These are phyloP conservation scores for Lasiosphaeris hirsuta DNA, from an alignment of 495 filamentous ascomycete genomes.

Conservation along the genomic window DNA sequence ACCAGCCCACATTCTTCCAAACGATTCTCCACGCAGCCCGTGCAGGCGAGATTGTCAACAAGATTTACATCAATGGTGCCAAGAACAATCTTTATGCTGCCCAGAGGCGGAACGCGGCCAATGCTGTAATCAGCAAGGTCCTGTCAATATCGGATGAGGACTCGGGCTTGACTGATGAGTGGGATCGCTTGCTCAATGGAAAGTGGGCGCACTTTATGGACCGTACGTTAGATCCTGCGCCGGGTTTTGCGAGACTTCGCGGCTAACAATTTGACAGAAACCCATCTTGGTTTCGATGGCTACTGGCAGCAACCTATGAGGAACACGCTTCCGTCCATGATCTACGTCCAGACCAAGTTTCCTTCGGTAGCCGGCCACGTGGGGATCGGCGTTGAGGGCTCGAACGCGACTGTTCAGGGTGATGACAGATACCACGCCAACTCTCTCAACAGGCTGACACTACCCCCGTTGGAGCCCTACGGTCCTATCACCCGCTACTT, in stretches of 20 bases:
- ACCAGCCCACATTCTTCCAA: slow-evolving; percentile 63
- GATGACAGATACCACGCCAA: slow-evolving; percentile 63
- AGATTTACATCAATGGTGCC: slow-evolving; percentile 59
- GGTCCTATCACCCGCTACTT: slow-evolving; percentile 59
- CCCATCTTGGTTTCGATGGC: slow-evolving; percentile 50
- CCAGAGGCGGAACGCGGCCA: slow-evolving; percentile 65
- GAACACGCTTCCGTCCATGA: slow-evolving; percentile 59
- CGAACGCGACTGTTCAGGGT: slow-evolving; percentile 62
- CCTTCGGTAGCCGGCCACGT: slow-evolving; percentile 59
- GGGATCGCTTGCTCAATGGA: slow-evolving; percentile 60
- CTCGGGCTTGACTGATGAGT: slow-evolving; percentile 55
- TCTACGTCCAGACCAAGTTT: slow-evolving; percentile 55
- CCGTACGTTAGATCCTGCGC: slow-evolving; percentile 33
- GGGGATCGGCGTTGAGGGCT: slow-evolving; percentile 62
- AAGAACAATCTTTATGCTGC: slow-evolving; percentile 60
- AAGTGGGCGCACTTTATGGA: slow-evolving; percentile 77
- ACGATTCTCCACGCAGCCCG: slow-evolving; percentile 65
- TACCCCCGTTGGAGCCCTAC: slow-evolving; percentile 61
- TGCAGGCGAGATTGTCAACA: slow-evolving; percentile 57
- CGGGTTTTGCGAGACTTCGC: background rate
- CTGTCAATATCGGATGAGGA: slow-evolving; percentile 61
- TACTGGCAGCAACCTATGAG: slow-evolving; percentile 72
- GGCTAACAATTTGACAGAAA: slow-evolving; percentile 34
- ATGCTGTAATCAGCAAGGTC: slow-evolving; percentile 56
- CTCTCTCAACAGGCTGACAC: slow-evolving; percentile 50